These are phyloP conservation scores for Diaporthe citri DNA, from an alignment of 2,329 filamentous ascomycete genomes.

Conservation along the genomic window DNA sequence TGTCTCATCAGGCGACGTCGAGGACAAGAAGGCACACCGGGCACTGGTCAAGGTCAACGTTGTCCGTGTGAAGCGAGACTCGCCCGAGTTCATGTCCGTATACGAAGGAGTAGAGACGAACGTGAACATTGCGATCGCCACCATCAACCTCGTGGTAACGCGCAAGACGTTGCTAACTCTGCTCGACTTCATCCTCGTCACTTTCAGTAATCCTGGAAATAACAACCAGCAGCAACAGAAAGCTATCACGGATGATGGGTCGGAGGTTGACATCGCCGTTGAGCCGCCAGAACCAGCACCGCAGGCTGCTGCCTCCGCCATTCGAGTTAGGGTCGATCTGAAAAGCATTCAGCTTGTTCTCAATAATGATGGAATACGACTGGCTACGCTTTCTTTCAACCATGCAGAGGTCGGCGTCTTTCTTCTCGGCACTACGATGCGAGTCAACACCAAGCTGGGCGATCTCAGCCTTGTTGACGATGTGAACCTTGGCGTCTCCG, in stretches of 20 bases:
- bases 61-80: constrained; percentile 87
- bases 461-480: constrained; percentile 93
- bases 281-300: constrained; percentile 51
- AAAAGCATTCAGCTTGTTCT: constrained; percentile 94
- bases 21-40: constrained; percentile 80
- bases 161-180: constrained; percentile 91
- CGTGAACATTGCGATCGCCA: constrained; percentile 89
- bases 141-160: constrained; percentile 96
- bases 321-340: constrained; percentile 92
- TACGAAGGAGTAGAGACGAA: constrained; percentile 97
- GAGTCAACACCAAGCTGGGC: constrained; percentile 86
- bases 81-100: constrained; percentile 91
- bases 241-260: constrained; percentile 54
- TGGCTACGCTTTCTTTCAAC: constrained; percentile 92
- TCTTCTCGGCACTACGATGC: constrained; percentile 86
- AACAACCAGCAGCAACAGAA: constrained; percentile 49
- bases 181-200: constrained; percentile 92
- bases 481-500: constrained; percentile 88
- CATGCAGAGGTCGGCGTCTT: constrained; percentile 94
- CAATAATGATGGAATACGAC: constrained; percentile 95
- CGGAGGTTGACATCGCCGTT: constrained; percentile 54
- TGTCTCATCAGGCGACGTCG: constrained; percentile 82
- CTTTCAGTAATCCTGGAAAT: constrained; percentile 77
- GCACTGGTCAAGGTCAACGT: constrained; percentile 93
- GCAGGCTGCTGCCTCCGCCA: constrained; percentile 72